Percentiles rank a stretch among this genome's conserved stretches.
Conservation (phyloP, 768 basidiomycete genomes). For the Lactarius deliciosus region DNA sequence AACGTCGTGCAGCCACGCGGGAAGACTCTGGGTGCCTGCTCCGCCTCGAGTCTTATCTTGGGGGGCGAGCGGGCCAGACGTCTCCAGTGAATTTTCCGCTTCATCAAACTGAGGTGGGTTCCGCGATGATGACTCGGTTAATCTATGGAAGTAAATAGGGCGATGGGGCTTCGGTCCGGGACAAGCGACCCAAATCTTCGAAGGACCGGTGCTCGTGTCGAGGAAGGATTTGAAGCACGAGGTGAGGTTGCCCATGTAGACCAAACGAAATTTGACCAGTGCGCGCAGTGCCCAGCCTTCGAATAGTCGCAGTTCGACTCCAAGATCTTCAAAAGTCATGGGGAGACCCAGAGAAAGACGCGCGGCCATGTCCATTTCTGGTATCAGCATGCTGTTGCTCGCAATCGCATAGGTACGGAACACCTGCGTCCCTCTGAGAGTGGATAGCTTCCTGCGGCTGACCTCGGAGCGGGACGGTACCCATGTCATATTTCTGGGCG, state of each 20-base stretch:
- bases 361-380: background rate
- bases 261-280: conserved; percentile 1
- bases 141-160: too few relatives aligned
- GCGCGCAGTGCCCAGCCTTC: conserved; percentile 5
- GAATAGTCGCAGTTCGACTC: background rate
- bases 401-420: conserved; percentile 8
- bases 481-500: conserved; percentile 11
- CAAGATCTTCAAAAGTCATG: conserved; percentile 1
- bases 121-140: too few relatives aligned
- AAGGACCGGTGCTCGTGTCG: background rate
- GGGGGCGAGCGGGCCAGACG: background rate
- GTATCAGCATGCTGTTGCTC: background rate
- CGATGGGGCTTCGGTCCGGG: background rate
- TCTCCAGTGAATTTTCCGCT: background rate
- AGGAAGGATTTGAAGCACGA: background rate
- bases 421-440: background rate
- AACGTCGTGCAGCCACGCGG: background rate
- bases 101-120: too few relatives aligned
- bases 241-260: background rate
- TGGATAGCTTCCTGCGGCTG: background rate
- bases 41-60: background rate
- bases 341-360: background rate
- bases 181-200: background rate
- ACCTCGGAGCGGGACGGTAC: conserved; percentile 1
- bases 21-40: background rate